Evolutionary conservation across 148 eudicot genomes (phyloP).

Genomic region (Rhododendron ovatum): DNA sequence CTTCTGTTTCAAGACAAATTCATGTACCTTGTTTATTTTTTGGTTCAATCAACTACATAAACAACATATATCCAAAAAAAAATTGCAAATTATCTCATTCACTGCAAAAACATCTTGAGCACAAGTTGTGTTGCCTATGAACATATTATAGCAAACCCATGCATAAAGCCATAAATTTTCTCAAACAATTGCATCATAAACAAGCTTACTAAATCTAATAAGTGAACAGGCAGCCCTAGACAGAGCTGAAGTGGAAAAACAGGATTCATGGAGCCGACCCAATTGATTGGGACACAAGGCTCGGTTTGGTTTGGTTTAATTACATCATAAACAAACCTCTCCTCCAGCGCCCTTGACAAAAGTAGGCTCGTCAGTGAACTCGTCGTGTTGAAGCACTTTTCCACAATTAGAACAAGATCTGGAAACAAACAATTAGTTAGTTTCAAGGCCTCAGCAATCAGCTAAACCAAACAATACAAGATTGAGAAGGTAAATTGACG

Average conservation of each 20-base stretch:
- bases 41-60: not conserved
- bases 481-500: not conserved
- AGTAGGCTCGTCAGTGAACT: conserved; percentile 30
- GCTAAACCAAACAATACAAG: not conserved
- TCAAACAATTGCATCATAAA: not conserved
- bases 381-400: conserved; percentile 28
- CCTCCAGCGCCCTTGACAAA: conserved; percentile 33
- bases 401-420: conserved; percentile 50
- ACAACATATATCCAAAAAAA: not conserved
- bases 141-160: not conserved
- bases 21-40: not conserved
- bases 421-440: not conserved
- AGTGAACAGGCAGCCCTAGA: not conserved
- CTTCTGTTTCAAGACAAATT: not conserved
- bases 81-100: not conserved
- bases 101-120: not conserved
- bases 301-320: not conserved
- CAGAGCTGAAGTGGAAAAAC: not conserved
- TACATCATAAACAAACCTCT: conserved; percentile 27
- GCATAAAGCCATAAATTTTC: no score
- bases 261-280: not conserved
- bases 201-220: not conserved
- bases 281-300: not conserved
- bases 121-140: not conserved
- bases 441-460: not conserved